Evolutionary conservation across 2,329 filamentous ascomycete genomes (phyloP).

Genomic region (Penicillium sp.): DNA sequence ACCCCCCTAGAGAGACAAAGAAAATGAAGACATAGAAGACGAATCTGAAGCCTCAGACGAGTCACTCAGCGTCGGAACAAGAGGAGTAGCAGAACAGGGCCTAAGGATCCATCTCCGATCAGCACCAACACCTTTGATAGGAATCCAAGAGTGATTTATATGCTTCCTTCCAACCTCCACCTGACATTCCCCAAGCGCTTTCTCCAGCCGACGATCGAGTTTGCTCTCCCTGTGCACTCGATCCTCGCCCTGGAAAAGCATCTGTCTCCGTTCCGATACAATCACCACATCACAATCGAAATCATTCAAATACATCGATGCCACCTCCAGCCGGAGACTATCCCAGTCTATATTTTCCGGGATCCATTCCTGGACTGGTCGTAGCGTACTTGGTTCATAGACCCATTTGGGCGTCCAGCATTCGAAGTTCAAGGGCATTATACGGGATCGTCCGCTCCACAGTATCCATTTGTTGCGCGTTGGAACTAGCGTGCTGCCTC

Average conservation of each 20-base stretch:
- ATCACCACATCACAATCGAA: conserved; percentile 8
- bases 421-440: conserved; percentile 10
- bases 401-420: conserved; percentile 8
- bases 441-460: conserved; percentile 8
- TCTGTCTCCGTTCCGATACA: conserved; percentile 9
- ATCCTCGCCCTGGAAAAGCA: conserved; percentile 7
- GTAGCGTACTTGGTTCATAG: conserved; percentile 4
- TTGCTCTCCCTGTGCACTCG: conserved; percentile 6
- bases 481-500: conserved; percentile 6
- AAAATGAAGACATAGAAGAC: neutral
- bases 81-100: conserved; percentile 11
- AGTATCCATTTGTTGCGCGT: conserved; percentile 12
- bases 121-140: conserved; percentile 8
- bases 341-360: conserved; percentile 12
- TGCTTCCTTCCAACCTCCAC: conserved; percentile 9
- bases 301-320: conserved; percentile 11
- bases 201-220: conserved; percentile 3
- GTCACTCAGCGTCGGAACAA: conserved; percentile 1
- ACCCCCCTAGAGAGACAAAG: neutral
- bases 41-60: neutral
- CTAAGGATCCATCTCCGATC: conserved; percentile 4
- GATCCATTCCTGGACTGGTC: conserved; percentile 3
- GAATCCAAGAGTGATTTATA: conserved; percentile 8
- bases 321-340: conserved; percentile 10
- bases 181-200: neutral